Evolutionary conservation across 2,329 filamentous ascomycete species (phyloP).

Genomic region (Alternaria novae-zelandiae): DNA sequence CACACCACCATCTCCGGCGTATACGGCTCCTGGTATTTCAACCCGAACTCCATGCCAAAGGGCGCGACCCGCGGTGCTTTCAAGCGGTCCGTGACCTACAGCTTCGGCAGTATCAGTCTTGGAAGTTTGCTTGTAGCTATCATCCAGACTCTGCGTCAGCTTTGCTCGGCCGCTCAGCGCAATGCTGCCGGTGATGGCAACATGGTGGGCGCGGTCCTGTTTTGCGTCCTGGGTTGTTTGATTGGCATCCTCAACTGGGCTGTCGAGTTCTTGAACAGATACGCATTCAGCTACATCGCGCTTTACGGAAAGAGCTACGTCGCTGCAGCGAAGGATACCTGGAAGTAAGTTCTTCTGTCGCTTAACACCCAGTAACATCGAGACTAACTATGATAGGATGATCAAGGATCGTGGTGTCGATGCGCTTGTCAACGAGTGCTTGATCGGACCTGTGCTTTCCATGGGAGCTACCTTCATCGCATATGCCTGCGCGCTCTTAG

Average conservation of each 20-base stretch:
- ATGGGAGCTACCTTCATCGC: slow-evolving; percentile 84
- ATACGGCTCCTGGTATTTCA: slow-evolving; percentile 95
- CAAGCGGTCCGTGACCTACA: slow-evolving; percentile 82
- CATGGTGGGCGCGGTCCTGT: slow-evolving; percentile 68
- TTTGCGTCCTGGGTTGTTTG: slow-evolving; percentile 78
- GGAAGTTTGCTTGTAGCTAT: slow-evolving; percentile 87
- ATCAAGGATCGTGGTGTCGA: slow-evolving; percentile 92
- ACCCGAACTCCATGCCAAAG: slow-evolving; percentile 70
- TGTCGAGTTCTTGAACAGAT: slow-evolving; percentile 86
- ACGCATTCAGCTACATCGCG: slow-evolving; percentile 91
- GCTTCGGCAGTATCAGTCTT: slow-evolving; percentile 87
- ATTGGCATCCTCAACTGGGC: slow-evolving; percentile 83
- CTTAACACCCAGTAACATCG: neutral
- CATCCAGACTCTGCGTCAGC: slow-evolving; percentile 82
- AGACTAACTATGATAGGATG: slow-evolving; percentile 59
- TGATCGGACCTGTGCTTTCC: slow-evolving; percentile 67
- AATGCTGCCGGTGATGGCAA: slow-evolving; percentile 71
- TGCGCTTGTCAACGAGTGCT: slow-evolving; percentile 85
- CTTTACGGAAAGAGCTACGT: slow-evolving; percentile 91
- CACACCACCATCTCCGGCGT: slow-evolving; percentile 87
- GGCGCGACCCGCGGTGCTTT: slow-evolving; percentile 84
- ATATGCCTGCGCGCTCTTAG: slow-evolving; percentile 79
- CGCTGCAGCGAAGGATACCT: slow-evolving; percentile 85
- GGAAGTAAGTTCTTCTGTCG: slow-evolving; percentile 59
- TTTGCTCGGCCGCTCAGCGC: slow-evolving; percentile 78